A percentile compares a stretch with the other conserved stretches of the same genome.
Evolutionary conservation across 148 eudicot species (phyloP).

Genomic region (Vaccinium macrocarpon): DNA sequence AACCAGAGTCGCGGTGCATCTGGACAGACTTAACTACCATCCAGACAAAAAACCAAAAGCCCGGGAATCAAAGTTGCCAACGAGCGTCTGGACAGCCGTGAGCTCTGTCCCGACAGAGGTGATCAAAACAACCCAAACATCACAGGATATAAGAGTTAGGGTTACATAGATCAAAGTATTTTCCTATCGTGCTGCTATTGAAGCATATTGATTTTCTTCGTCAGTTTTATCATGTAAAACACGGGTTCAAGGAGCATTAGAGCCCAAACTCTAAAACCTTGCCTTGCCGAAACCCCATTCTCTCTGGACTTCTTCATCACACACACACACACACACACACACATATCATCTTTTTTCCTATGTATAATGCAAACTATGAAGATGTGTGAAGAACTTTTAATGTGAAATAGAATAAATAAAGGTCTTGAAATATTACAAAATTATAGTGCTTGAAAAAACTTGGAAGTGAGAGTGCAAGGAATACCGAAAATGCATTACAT

Average conservation of each 20-base stretch:
- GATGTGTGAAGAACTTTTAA: neutral
- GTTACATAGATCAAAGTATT: neutral
- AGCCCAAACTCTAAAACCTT: neutral
- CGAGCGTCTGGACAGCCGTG: neutral
- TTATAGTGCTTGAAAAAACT: neutral
- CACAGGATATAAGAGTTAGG: neutral
- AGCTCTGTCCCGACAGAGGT: neutral
- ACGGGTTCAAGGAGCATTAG: neutral
- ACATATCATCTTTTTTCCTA: neutral
- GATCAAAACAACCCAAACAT: neutral
- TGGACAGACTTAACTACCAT: neutral
- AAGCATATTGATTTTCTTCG: neutral
- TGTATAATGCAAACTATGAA: neutral
- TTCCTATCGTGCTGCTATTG: neutral
- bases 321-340: no score
- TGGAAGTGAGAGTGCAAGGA: neutral
- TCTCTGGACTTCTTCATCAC: neutral
- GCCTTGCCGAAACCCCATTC: neutral
- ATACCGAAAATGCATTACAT: slow-evolving; percentile 43
- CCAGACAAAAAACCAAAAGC: neutral
- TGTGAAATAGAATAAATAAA: neutral
- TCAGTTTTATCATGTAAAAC: neutral
- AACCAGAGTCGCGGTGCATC: neutral
- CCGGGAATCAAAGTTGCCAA: neutral
- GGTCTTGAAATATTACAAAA: neutral